Evolutionary conservation across 2,329 filamentous ascomycete species (phyloP).

Genomic region (Scortechinia acanthostroma): DNA sequence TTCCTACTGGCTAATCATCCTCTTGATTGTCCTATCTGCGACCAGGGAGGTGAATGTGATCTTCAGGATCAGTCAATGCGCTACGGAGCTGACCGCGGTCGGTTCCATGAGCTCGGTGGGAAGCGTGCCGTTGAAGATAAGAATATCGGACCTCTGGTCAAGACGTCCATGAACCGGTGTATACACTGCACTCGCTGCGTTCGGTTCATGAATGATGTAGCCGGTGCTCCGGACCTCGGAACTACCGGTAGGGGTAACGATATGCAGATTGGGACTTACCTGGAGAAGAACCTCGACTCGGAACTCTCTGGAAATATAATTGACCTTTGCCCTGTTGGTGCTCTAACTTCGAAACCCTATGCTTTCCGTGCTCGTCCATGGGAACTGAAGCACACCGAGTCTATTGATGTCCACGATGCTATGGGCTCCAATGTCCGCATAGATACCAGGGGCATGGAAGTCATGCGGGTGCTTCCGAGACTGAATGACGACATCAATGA

Average conservation of each 20-base stretch:
- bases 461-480: conserved; percentile 87
- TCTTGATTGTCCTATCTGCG: conserved; percentile 92
- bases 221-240: conserved; percentile 89
- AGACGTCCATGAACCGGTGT: conserved; percentile 99
- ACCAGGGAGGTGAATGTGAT: conserved; percentile 98
- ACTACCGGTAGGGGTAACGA: conserved; percentile 93
- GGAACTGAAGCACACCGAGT: conserved; percentile 94
- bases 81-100: conserved; percentile 89
- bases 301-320: conserved; percentile 97
- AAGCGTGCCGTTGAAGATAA: conserved; percentile 99
- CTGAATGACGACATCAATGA: conserved; percentile 98
- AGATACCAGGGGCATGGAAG: conserved; percentile 86
- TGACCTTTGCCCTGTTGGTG: conserved; percentile 94
- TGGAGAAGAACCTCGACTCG: conserved; percentile 87
- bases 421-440: conserved; percentile 91
- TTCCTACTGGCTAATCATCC: conserved; percentile 95
- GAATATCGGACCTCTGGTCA: conserved; percentile 95
- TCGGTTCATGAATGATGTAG: conserved; percentile 94
- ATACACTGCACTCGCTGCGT: conserved; percentile 98
- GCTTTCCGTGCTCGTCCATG: conserved; percentile 94
- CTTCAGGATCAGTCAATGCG: conserved; percentile 99
- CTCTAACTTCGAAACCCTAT: conserved; percentile 93
- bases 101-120: conserved; percentile 90
- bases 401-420: conserved; percentile 86
- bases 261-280: conserved; percentile 94